A percentile compares a stretch with the other conserved stretches of the same genome.
These are phyloP conservation scores for Musa beccarii DNA, from an alignment of 176 grass and related monocot genomes.

Conservation along the genomic window DNA sequence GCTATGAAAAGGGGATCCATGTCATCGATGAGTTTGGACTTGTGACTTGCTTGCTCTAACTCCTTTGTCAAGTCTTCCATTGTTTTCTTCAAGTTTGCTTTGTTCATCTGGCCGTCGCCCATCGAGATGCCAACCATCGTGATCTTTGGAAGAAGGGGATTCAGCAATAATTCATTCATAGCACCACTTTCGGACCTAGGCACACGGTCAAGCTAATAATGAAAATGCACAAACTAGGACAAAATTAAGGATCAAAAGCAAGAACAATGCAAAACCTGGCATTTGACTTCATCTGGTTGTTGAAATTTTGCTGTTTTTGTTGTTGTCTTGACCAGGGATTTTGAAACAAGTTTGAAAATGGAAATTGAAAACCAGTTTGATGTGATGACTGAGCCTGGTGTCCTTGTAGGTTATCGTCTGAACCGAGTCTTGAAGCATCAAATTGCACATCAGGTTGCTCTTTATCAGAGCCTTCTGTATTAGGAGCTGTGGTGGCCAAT, in stretches of 20 bases:
- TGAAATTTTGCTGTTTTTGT: neutral
- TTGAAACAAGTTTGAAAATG: slow-evolving; percentile 55
- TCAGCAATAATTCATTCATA: slow-evolving; percentile 30
- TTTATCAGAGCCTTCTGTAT: slow-evolving; percentile 20
- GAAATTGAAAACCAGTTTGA: slow-evolving; percentile 34
- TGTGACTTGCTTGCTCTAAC: slow-evolving; percentile 54
- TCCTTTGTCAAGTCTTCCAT: slow-evolving; percentile 85
- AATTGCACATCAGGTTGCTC: slow-evolving; percentile 15
- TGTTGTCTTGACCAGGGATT: slow-evolving; percentile 51
- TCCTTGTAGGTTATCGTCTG: slow-evolving; percentile 22
- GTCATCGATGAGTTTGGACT: slow-evolving; percentile 36
- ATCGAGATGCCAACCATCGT: slow-evolving; percentile 90
- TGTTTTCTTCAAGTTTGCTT: slow-evolving; percentile 67
- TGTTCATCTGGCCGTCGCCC: slow-evolving; percentile 66
- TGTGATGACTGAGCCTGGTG: slow-evolving; percentile 23
- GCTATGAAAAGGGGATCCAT: slow-evolving; percentile 87
- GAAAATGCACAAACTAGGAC: slow-evolving; percentile 10
- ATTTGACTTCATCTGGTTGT: neutral
- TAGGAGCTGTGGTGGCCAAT: slow-evolving; percentile 25
- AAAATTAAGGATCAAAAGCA: neutral
- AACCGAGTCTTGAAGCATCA: slow-evolving; percentile 9
- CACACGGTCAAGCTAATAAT: slow-evolving; percentile 11
- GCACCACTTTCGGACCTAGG: slow-evolving; percentile 24
- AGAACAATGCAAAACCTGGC: slow-evolving; percentile 1
- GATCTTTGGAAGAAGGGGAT: slow-evolving; percentile 79